A percentile compares a stretch with the other conserved stretches of the same genome.
These are phyloP conservation scores for Backusella sp. DNA, from an alignment of 192 early-diverging fungal genomes.

Conservation along the genomic window DNA sequence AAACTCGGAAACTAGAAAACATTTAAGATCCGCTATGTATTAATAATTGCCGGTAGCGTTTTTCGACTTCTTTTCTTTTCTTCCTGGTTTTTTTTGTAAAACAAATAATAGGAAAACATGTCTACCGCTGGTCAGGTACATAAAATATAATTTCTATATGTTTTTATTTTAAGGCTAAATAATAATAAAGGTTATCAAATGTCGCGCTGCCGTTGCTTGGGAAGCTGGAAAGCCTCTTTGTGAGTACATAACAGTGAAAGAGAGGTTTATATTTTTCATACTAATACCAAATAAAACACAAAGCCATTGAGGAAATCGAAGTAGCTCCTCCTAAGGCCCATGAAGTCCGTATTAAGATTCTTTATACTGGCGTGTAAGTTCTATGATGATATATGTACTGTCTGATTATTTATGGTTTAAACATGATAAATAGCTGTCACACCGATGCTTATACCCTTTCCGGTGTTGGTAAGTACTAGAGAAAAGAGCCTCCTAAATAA, in stretches of 20 bases:
- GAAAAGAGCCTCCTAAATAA: constrained; percentile 35
- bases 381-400: neutral
- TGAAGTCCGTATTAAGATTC: constrained; percentile 92
- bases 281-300: neutral
- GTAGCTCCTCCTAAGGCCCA: constrained; percentile 92
- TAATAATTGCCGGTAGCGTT: neutral
- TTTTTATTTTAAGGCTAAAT: neutral
- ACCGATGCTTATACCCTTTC: constrained; percentile 96
- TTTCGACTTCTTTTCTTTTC: constrained; percentile 5
- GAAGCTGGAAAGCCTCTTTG: constrained; percentile 88
- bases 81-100: neutral
- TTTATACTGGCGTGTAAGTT: constrained; percentile 82
- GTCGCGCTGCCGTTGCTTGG: constrained; percentile 96
- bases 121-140: constrained; percentile 27
- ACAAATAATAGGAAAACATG: constrained; percentile 2
- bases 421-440: constrained; percentile 62
- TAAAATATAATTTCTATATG: neutral
- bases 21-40: neutral
- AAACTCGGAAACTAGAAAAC: neutral
- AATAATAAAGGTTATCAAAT: constrained; percentile 53
- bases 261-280: neutral
- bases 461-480: constrained; percentile 44
- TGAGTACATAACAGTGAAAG: constrained; percentile 46
- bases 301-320: constrained; percentile 91
- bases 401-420: constrained; percentile 19